These are phyloP conservation scores for Chlorophyllum brunneum DNA, from an alignment of 768 basidiomycete genomes.

Conservation along the genomic window DNA sequence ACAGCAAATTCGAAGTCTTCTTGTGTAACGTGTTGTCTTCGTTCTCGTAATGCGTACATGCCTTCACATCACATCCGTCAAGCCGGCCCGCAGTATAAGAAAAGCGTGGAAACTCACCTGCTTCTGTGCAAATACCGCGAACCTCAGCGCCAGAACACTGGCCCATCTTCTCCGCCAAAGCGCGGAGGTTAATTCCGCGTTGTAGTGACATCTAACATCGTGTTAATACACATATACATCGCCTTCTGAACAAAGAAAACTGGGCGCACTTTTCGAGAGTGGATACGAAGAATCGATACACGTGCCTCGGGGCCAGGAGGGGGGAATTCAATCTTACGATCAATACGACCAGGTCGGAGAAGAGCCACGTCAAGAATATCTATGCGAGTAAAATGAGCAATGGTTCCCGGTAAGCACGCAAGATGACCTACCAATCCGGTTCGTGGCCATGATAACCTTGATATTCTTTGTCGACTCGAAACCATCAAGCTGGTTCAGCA, in stretches of 20 bases:
- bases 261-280: conserved; percentile 78
- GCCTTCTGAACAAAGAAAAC: neutral
- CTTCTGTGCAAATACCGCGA: conserved; percentile 94
- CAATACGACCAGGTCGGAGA: conserved; percentile 91
- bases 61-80: conserved; percentile 36
- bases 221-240: neutral
- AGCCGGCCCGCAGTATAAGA: neutral
- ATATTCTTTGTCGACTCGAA: conserved; percentile 98
- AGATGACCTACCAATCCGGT: conserved; percentile 72
- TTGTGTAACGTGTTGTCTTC: conserved; percentile 95
- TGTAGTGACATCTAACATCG: conserved; percentile 86
- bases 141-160: conserved; percentile 98
- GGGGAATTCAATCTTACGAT: conserved; percentile 96
- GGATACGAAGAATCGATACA: conserved; percentile 95
- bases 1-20: conserved; percentile 99
- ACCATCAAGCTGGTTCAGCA: conserved; percentile 86
- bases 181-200: conserved; percentile 94
- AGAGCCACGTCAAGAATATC: conserved; percentile 95
- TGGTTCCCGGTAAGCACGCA: neutral
- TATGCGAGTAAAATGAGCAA: conserved; percentile 20
- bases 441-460: conserved; percentile 95
- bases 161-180: conserved; percentile 98
- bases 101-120: conserved; percentile 49
- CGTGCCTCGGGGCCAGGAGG: conserved; percentile 96
- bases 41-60: conserved; percentile 95